Base-by-base conservation (phyloP, 2,329 filamentous ascomycete species). In the Fusarium sp. region DNA sequence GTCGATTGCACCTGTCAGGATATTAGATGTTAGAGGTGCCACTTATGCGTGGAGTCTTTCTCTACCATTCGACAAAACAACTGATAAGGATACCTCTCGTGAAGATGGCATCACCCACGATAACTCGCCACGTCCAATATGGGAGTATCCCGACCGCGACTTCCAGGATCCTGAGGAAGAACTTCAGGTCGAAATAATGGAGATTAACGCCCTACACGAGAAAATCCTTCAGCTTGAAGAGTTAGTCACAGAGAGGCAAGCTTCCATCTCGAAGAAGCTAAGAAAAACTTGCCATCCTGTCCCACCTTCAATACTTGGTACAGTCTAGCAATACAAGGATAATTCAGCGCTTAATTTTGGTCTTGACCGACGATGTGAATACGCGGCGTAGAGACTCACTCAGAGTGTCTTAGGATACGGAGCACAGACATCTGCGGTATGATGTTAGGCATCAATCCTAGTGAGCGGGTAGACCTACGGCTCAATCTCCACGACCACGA, bases 1-100 rank as follows among this genome's bases (percentile, higher is more conserved):
- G 67, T 85, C 87, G 70, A 80, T 78, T 7, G 69, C 74, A 3
- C 82, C 84, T 1, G 77, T 80, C 21, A 76, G 79, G 44, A 79
- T 87, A 28, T 74, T 81, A 31, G 78, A 81, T 9, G 76, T 86
- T 55, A 79, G 83, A 45, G 81, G 80, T 6, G 78, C 80, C 21
- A 77, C 77, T 19, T 77, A 77, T n/a, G 49, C 62, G 19, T 69
- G 65, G 65, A 69, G 65, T 44, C 44, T 69, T 10, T 69, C 66
- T 1, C 44, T 69, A 70, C 80, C 56, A 73, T 68, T 57, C 71
- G 63, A 58, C 63, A 70, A 71, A 14, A 19, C 2, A 19, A 2
- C 19, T 3, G 19, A 19, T 19, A 54, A 54, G n/a, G 24, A 46
- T 5, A 33, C 49, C n/a, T 52, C 42, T 5, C 33, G 50, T 33